phyloP scores from a whole-genome alignment of 257 asterid genomes.

The Plantago elongata region DNA sequence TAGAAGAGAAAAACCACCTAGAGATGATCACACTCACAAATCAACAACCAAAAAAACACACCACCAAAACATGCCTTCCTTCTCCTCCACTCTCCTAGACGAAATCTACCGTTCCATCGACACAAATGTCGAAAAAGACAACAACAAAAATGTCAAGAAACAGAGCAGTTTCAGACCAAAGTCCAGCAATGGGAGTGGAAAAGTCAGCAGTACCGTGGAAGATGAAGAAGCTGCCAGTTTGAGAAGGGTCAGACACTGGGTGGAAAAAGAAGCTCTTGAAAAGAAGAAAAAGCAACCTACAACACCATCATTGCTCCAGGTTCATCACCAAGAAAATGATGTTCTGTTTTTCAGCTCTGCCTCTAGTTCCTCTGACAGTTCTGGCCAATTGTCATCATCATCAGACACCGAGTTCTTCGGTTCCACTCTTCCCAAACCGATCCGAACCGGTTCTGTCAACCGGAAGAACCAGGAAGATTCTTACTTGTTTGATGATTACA shows the following conservation, averaged over 20 bases:
- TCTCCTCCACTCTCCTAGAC: slow-evolving; percentile 81
- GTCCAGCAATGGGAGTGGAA: not conserved
- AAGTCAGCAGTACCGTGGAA: slow-evolving; percentile 1
- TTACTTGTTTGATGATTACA: not conserved
- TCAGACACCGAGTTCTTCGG: slow-evolving; percentile 67
- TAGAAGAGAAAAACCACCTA: slow-evolving; percentile 24
- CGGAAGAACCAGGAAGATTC: not conserved
- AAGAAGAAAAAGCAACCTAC: slow-evolving; percentile 9
- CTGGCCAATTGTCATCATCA: slow-evolving; percentile 65
- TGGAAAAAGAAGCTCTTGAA: slow-evolving; percentile 38
- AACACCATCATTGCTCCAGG: slow-evolving; percentile 8
- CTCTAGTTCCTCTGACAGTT: slow-evolving; percentile 73
- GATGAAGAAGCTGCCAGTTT: slow-evolving; percentile 30
- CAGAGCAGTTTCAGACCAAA: slow-evolving; percentile 9
- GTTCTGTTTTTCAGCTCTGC: slow-evolving; percentile 63
- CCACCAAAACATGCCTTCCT: slow-evolving; percentile 41
- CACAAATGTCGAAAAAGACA: slow-evolving; percentile 28
- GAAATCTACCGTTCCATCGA: slow-evolving; percentile 88
- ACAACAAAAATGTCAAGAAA: slow-evolving; percentile 16
- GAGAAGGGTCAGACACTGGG: slow-evolving; percentile 59
- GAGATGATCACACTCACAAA: slow-evolving; percentile 23
- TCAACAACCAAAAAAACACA: slow-evolving; percentile 26
- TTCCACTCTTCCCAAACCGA: slow-evolving; percentile 34
- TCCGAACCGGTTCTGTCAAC: slow-evolving; percentile 24
- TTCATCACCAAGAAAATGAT: slow-evolving; percentile 42